phyloP scores from a whole-genome alignment of 176 grass and related monocot species.

The Saccharum spontaneum region DNA sequence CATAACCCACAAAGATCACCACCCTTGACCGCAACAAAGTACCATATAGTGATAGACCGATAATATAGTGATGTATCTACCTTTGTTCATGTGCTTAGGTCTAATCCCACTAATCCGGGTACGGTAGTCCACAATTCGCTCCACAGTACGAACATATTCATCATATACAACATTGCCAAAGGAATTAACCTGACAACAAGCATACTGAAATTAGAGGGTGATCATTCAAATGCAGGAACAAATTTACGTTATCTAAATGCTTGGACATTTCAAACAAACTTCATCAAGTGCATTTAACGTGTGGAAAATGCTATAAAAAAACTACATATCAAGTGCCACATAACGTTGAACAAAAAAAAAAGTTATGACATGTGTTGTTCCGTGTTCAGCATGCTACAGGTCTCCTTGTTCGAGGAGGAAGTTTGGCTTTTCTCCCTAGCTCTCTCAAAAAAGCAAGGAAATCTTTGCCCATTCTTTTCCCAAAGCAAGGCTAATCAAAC shows the following conservation, averaged over 20 bases:
- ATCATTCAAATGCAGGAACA: conserved; percentile 11
- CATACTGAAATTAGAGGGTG: conserved; percentile 21
- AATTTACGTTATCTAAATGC: background rate
- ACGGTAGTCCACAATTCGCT: conserved; percentile 78
- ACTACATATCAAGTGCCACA: background rate
- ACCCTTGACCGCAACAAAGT: conserved; percentile 9
- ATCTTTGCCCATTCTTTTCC: background rate
- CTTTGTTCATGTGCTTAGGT: conserved; percentile 92
- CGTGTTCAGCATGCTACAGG: background rate
- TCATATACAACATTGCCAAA: conserved; percentile 79
- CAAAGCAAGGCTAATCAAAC: background rate
- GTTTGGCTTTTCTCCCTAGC: background rate
- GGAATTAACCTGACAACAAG: conserved; percentile 73
- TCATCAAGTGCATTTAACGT: background rate
- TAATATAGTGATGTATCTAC: conserved; percentile 27
- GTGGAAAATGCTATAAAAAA: background rate
- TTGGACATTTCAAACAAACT: conserved; percentile 2
- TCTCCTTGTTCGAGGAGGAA: background rate
- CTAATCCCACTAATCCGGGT: conserved; percentile 94
- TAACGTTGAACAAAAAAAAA: background rate
- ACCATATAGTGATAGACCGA: background rate
- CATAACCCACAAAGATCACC: conserved; percentile 16
- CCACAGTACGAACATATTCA: conserved; percentile 74
- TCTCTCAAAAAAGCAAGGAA: background rate
- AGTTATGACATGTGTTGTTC: background rate